Percentiles rank a stretch among this genome's conserved stretches.
Evolutionary conservation across 1,139 yeast species (phyloP).

Genomic region (Taphrina betulina): DNA sequence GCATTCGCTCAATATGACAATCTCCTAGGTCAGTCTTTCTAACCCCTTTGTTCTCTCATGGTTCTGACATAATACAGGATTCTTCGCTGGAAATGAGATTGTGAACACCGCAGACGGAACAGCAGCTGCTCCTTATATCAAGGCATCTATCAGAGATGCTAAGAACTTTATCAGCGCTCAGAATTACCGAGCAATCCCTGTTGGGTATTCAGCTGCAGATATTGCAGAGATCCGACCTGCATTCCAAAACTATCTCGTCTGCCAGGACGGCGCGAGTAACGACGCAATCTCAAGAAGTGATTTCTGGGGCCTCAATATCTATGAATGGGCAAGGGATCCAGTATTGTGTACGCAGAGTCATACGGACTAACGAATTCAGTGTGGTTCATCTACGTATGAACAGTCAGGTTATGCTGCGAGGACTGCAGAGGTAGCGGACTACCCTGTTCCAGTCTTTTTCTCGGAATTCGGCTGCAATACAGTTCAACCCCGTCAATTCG

Average conservation of each 20-base stretch:
- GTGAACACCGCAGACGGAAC: slow-evolving; percentile 73
- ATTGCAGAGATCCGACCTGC: slow-evolving; percentile 67
- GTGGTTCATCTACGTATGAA: too few relatives aligned
- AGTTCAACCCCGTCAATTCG: slow-evolving; percentile 73
- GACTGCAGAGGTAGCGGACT: too few relatives aligned
- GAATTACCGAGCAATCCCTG: slow-evolving; percentile 65
- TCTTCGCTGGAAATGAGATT: slow-evolving; percentile 92
- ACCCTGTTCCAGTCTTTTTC: slow-evolving; percentile 74
- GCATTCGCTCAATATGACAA: slow-evolving; percentile 83
- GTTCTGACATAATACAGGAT: too few relatives aligned
- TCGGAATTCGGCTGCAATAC: slow-evolving; percentile 94
- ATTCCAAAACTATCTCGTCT: slow-evolving; percentile 75
- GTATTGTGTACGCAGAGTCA: too few relatives aligned
- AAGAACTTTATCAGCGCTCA: slow-evolving; percentile 63
- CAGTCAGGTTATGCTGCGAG: too few relatives aligned
- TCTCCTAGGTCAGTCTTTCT: too few relatives aligned
- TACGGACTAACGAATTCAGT: too few relatives aligned
- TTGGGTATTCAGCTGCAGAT: slow-evolving; percentile 89
- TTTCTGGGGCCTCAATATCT: too few relatives aligned
- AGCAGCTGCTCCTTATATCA: slow-evolving; percentile 53
- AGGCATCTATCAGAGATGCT: slow-evolving; percentile 78
- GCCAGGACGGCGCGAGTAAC: too few relatives aligned
- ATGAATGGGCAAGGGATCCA: too few relatives aligned
- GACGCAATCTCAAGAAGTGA: too few relatives aligned
- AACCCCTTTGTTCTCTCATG: too few relatives aligned